Evolutionary conservation across 805 yeast species (phyloP), one percentile per base, ranked within the genome.

Genomic region (Saccharomycopsis selenospora): DNA sequence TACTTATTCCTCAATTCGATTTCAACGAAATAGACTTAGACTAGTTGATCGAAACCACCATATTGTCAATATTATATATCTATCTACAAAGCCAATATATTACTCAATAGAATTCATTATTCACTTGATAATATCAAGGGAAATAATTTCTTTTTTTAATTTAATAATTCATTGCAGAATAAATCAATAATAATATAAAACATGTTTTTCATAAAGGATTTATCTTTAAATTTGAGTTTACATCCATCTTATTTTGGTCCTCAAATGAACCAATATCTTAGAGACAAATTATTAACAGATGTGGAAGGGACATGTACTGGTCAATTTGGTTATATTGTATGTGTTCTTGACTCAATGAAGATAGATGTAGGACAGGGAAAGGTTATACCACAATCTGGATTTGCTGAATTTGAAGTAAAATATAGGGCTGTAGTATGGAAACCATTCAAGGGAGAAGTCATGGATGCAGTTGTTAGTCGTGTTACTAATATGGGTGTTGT

Each of bases 281-380:
- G 95, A 62, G 86, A 89, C 61, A 90, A 91, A 66, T 74, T 93
- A 54, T 75, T 93, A 51, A 89, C 87, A 56, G 99, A 93, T 63
- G 99, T 93, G 40, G 99, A 93, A 68, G 99, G 99, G 23, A 89
- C 98, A 1, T 93, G 98, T 68, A 90, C 98, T 0, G 99, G 99
- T 59, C 96, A 93, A 66, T 93, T 93, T 70, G 99, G 99, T 11
- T 93, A 93, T 65, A 93, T 93, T 56, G 82, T 93, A 50, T 91
- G 97, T 67, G 99, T 93, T 40, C 73, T 93, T 62, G 98, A 93
- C 62, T 87, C 95, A 56, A 88, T 87, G 84, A 78, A 82, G 56
- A 88, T 93, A 50, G 97, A 93, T 61, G 95, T 93, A 29, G 99
- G 96, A 43, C 83, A 88, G 58, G 99, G 99, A 17, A 73, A 85